Evolutionary conservation across 768 basidiomycete genomes (phyloP).

Genomic region (Amanita phalloides): DNA sequence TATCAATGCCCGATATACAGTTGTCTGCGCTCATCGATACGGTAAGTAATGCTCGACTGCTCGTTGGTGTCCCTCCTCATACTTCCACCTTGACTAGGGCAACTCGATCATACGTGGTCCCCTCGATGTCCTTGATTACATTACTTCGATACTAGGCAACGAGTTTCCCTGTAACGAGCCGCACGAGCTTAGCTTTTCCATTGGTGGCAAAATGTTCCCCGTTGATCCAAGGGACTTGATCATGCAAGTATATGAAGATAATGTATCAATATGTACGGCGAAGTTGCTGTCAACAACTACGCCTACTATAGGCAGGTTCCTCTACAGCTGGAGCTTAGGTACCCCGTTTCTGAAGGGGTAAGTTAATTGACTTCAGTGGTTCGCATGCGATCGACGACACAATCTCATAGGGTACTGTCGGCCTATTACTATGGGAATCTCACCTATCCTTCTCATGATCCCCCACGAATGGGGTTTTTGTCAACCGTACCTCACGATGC

Average conservation of each 20-base stretch:
- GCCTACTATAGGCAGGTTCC: slow-evolving; percentile 43
- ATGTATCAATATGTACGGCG: slow-evolving; percentile 33
- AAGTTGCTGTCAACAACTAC: slow-evolving; percentile 56
- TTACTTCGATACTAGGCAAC: slow-evolving; percentile 28
- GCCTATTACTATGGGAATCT: slow-evolving; percentile 69
- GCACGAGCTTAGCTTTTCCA: slow-evolving; percentile 56
- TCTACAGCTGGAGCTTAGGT: slow-evolving; percentile 73
- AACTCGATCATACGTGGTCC: slow-evolving; percentile 74
- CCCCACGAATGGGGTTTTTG: slow-evolving; percentile 58
- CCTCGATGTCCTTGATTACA: slow-evolving; percentile 45
- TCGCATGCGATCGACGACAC: not conserved
- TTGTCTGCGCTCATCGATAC: slow-evolving; percentile 67
- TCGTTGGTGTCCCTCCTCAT: not conserved
- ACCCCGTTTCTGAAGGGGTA: slow-evolving; percentile 70
- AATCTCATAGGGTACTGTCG: slow-evolving; percentile 39
- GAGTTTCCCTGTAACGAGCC: slow-evolving; percentile 47
- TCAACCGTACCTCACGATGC: slow-evolving; percentile 60
- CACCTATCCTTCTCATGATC: slow-evolving; percentile 53
- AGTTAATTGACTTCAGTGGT: not conserved
- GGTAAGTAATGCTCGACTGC: slow-evolving; percentile 23
- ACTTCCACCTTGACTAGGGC: slow-evolving; percentile 31
- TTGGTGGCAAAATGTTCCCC: slow-evolving; percentile 59
- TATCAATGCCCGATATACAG: slow-evolving; percentile 34
- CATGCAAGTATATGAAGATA: slow-evolving; percentile 25
- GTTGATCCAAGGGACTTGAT: slow-evolving; percentile 70